Evolutionary conservation across 2,329 filamentous ascomycete species (phyloP), one percentile per base, ranked within the genome.

Genomic region (Akanthomyces muscarius): DNA sequence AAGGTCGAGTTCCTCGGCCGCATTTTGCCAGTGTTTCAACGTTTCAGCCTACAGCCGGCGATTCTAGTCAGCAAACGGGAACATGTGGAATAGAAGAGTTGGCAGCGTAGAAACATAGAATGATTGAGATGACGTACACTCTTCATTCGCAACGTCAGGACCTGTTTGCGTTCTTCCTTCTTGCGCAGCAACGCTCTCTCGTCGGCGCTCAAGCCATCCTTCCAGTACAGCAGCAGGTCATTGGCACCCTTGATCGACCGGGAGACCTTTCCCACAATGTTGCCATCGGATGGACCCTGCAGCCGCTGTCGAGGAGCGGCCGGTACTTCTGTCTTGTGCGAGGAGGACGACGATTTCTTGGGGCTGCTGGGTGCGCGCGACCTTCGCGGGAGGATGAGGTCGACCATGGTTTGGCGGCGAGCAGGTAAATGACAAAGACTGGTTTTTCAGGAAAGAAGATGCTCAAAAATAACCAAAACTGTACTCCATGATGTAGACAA

Each of bases 1-100:
- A 11, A 81, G 74, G 71, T 97, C 93, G 50, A 97, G 83, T 71
- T 93, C 88, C 50, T 81, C 81, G 2, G 93, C 93, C 11, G 90
- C 89, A 18, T 79, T 78, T 68, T 88, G 84, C 92, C 93, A 97
- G 71, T 92, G 86, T 56, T 82, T 77, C 68, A 87, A 83, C 1
- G 85, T 85, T 64, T 85, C 82, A 65, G 91, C 90, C 87, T 91
- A 68, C 62, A 50, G 28, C 38, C n/a, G 7, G 30, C 11, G 44
- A 41, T 14, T 42, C 16, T 3, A 33, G 56, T 69, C 33, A 66
- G 64, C 38, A 18, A 36, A 41, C 33, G 53, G 56, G 33, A 36
- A 36, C 10, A 8, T 36, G 33, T 36, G 33, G 7, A 11, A 36
- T 36, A 2, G 2, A 11, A 8, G 10, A 11, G 8, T 54, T 50